phyloP scores from a whole-genome alignment of 148 eudicot species.

The Nyssa sinensis region DNA sequence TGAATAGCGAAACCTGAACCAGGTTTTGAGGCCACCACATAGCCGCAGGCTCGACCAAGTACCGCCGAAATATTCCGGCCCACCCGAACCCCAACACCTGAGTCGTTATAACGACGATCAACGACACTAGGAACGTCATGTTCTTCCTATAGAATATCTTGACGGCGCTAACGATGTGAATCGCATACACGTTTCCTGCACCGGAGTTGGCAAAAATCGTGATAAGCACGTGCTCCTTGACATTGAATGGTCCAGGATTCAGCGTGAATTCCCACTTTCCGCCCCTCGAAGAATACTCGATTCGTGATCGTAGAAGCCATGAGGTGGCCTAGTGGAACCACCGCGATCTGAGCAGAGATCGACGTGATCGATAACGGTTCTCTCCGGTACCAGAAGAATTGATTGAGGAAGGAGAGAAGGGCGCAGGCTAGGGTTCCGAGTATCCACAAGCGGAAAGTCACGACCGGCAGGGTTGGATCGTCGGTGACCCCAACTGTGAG shows the following conservation, averaged over 20 bases:
- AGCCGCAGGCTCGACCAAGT: conserved; percentile 78
- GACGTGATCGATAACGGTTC: conserved; percentile 71
- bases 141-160: conserved; percentile 62
- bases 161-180: conserved; percentile 69
- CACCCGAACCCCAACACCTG: conserved; percentile 96
- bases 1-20: conserved; percentile 89
- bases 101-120: conserved; percentile 70
- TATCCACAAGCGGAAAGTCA: conserved; percentile 83
- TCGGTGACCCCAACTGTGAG: conserved; percentile 78
- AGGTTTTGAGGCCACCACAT: conserved; percentile 99
- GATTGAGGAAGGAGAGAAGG: conserved; percentile 74
- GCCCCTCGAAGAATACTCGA: conserved; percentile 62
- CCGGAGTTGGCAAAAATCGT: conserved; percentile 88
- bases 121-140: conserved; percentile 59
- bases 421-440: conserved; percentile 65
- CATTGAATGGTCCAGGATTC: conserved; percentile 80
- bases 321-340: conserved; percentile 84
- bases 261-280: conserved; percentile 53
- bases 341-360: conserved; percentile 89
- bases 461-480: conserved; percentile 57
- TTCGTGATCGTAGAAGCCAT: conserved; percentile 62
- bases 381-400: conserved; percentile 83
- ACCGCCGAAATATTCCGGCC: conserved; percentile 88
- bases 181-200: conserved; percentile 78
- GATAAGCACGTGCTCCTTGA: conserved; percentile 86